Evolutionary conservation across 2,329 filamentous ascomycete genomes (phyloP).

Genomic region (Xylaria polymorpha): DNA sequence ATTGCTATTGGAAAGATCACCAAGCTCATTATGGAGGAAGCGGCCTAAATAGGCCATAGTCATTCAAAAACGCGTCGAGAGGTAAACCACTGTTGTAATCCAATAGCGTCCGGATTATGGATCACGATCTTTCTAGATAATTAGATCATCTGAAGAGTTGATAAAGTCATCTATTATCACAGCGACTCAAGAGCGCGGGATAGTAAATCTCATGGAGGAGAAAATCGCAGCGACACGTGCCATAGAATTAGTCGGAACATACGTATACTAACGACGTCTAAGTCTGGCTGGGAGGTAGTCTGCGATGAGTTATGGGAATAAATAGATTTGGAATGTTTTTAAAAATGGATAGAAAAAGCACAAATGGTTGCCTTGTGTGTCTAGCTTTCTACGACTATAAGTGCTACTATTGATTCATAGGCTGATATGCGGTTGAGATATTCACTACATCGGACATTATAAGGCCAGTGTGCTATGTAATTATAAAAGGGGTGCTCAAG

Average conservation of each 20-base stretch:
- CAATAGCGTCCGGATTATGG: neutral
- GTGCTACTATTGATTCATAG: neutral
- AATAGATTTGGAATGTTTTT: constrained; percentile 9
- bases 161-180: neutral
- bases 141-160: constrained; percentile 6
- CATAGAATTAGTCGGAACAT: neutral
- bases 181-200: neutral
- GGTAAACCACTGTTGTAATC: neutral
- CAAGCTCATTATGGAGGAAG: constrained; percentile 72
- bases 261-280: neutral
- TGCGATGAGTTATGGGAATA: neutral
- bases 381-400: neutral
- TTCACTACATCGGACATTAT: no score
- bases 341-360: neutral
- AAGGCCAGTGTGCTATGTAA: no score
- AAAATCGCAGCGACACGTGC: neutral
- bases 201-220: neutral
- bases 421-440: neutral
- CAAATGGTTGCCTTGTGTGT: neutral
- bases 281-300: neutral
- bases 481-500: no score
- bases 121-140: neutral
- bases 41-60: constrained; percentile 38
- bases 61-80: neutral
- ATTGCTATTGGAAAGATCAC: constrained; percentile 99